Evolutionary conservation across 805 yeast species (phyloP), one percentile per base, ranked within the genome.

Genomic region (Dipodascus geniculatus): DNA sequence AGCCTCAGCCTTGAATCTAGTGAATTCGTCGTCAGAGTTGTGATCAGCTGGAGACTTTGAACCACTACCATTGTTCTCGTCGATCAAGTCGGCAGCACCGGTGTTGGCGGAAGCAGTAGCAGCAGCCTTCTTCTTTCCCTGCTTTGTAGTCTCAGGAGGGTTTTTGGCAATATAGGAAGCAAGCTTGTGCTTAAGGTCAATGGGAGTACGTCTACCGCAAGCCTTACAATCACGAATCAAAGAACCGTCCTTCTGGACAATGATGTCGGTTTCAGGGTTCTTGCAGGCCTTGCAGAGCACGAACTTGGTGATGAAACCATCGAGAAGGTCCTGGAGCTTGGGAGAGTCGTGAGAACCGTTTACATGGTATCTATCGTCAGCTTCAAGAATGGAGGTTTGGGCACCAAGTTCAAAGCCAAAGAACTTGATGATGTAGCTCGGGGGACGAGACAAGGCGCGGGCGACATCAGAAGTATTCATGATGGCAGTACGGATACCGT

Each of bases 341-440:
- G 78, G 76, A 50, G 90, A 82, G 64, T 88, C 96, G 67, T 93
- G 99, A 48, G 82, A 87, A 73, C 99, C 99, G 70, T 93, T 93
- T 57, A 93, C 95, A 59, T 91, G 75, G 70, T 81, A 93, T 65
- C 96, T 83, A 66, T 91, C 98, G 48, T 79, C 80, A 53, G 77
- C 79, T 60, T 86, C 95, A 64, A 83, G 80, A 61, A 85, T 80
- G 51, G 86, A 75, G 42, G 98, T 90, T 72, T 87, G 96, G 11
- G 99, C 98, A 72, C 99, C 99, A 55, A 93, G 78, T 74, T 93
- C 99, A 65, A 85, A 86, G 47, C 99, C 99, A 68, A 93, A 93
- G 71, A 81, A 93, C 74, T 93, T 93, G 70, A 93, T 82, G 58
- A 93, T 81, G 67, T 93, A 93, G 33, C 91, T 74, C 38, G 96